phyloP scores from a whole-genome alignment of 768 basidiomycete species.

The Lyophyllum decastes region DNA sequence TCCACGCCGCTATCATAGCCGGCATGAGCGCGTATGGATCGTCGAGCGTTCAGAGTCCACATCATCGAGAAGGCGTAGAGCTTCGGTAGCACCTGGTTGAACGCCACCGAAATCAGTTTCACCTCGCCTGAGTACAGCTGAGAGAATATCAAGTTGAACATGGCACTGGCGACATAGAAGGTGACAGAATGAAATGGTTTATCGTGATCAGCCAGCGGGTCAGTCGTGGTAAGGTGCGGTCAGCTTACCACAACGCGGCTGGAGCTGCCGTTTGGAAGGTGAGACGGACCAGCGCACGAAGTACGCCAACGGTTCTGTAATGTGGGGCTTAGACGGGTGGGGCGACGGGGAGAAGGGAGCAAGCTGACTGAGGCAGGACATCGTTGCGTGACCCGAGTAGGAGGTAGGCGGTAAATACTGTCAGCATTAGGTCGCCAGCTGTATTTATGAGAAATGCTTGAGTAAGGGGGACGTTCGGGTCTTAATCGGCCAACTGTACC shows the following conservation, averaged over 20 bases:
- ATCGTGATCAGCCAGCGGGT: background rate
- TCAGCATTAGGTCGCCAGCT: slow-evolving; percentile 32
- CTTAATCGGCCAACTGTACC: slow-evolving; percentile 13
- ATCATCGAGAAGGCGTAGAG: slow-evolving; percentile 38
- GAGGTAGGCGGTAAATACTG: slow-evolving; percentile 27
- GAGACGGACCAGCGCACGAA: slow-evolving; percentile 29
- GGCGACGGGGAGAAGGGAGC: background rate
- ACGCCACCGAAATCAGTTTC: slow-evolving; percentile 27
- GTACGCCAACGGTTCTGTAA: slow-evolving; percentile 25
- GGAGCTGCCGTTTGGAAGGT: slow-evolving; percentile 33
- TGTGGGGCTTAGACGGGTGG: background rate
- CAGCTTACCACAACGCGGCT: slow-evolving; percentile 32
- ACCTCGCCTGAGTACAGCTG: slow-evolving; percentile 25
- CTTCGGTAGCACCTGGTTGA: slow-evolving; percentile 32
- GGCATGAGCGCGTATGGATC: slow-evolving; percentile 19
- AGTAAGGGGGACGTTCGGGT: background rate
- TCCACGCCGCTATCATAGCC: slow-evolving; percentile 5
- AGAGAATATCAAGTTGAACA: slow-evolving; percentile 36
- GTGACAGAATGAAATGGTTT: background rate
- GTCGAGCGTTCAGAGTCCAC: slow-evolving; percentile 36
- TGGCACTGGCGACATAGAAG: slow-evolving; percentile 21
- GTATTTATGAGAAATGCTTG: background rate
- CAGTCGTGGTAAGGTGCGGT: background rate
- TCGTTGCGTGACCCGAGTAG: slow-evolving; percentile 27
- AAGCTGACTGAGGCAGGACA: slow-evolving; percentile 28